Evolutionary conservation across 495 filamentous ascomycete genomes (phyloP), one percentile per base, ranked within the genome.

Genomic region (Thermochaetoides thermophila): DNA sequence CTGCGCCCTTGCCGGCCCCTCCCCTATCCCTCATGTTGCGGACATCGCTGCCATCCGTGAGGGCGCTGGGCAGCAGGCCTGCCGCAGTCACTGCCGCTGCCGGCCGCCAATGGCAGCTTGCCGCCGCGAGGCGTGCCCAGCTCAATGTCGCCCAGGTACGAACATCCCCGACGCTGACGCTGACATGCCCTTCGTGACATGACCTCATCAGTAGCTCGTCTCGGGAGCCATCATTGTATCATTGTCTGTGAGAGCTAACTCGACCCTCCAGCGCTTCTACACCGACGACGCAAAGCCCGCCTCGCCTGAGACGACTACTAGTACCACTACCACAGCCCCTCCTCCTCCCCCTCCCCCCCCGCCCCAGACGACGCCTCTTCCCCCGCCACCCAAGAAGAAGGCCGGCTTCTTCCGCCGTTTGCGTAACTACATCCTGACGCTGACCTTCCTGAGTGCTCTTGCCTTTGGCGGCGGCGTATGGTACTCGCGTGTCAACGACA

Each of bases 401-500:
- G 70, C 68, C 48, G 71, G 84, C 22, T 76, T 80, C 44, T 77
- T 92, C 60, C 71, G 81, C 38, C 68, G 76, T 37, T 48, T 66
- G 37, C 56, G 58, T 44, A 73, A 66, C 38, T 82, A 81, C 53
- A 49, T 94, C 21, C 49, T 81, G 27, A 75, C 75, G 28, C 47
- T 93, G 31, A 59, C 83, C 29, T 51, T 93, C 20, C 67, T 92
- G 7, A 69, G 76, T 24, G 75, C 68, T 5, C 48, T 91, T 11
- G 74, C 76, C 19, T 97, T 93, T 40, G 86, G 73, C 36, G 84
- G 83, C 38, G 83, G 86, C 29, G 73, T 93, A 30, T 92, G 81
- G 61, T 82, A 91, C 49, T 89, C 89, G 15, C 69, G 92, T 39
- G 74, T 85, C 56, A 89, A 76, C 42, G 89, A 97, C 61, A 93